These are phyloP conservation scores for Pseudonitzschia delicatissima DNA, from an alignment of 108 stramenopile genomes.

Conservation along the genomic window DNA sequence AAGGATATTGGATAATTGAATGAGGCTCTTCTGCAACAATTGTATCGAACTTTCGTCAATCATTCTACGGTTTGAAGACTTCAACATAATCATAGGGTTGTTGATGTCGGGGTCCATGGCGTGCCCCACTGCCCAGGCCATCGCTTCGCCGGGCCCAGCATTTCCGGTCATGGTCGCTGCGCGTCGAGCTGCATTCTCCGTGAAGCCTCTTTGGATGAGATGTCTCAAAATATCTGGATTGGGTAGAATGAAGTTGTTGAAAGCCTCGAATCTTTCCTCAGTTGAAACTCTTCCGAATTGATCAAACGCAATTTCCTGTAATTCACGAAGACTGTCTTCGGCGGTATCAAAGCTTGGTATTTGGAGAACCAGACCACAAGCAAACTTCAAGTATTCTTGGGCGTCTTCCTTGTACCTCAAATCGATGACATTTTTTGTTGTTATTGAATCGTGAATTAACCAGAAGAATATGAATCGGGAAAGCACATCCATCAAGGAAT, in stretches of 20 bases:
- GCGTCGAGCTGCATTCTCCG: conserved; percentile 60
- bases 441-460: conserved; percentile 45
- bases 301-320: conserved; percentile 24
- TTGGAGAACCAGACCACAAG: conserved; percentile 28
- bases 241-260: background rate
- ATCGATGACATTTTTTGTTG: conserved; percentile 2
- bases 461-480: conserved; percentile 46
- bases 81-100: conserved; percentile 49
- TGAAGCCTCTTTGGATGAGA: conserved; percentile 51
- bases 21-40: conserved; percentile 13
- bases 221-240: conserved; percentile 23
- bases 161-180: conserved; percentile 63
- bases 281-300: conserved; percentile 19
- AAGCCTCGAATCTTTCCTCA: conserved; percentile 18
- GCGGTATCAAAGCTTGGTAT: conserved; percentile 20
- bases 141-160: conserved; percentile 52
- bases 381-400: conserved; percentile 20
- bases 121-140: conserved; percentile 76
- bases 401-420: conserved; percentile 17
- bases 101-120: conserved; percentile 68
- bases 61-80: conserved; percentile 5
- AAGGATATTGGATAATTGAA: background rate
- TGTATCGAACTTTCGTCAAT: conserved; percentile 29
- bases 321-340: conserved; percentile 15
- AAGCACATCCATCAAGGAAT: conserved; percentile 38